These are phyloP conservation scores for Beta lomatogona DNA, from an alignment of 179 eudicot species.

Conservation along the genomic window DNA sequence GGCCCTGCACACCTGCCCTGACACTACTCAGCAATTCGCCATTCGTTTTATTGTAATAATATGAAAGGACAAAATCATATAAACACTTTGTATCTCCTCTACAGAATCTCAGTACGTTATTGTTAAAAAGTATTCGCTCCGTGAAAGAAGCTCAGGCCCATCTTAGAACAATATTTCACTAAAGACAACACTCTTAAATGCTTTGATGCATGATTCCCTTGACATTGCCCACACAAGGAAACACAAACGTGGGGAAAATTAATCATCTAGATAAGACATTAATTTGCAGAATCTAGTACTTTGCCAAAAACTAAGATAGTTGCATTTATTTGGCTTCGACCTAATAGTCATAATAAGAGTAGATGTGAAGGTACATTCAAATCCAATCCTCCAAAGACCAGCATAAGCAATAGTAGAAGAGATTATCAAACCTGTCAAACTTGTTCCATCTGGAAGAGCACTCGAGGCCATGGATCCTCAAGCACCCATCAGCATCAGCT, in stretches of 20 bases:
- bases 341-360: not conserved
- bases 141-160: too few species aligned
- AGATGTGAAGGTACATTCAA: not conserved
- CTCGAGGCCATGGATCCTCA: constrained; percentile 55
- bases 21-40: too few species aligned
- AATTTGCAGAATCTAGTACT: not conserved
- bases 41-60: too few species aligned
- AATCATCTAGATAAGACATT: not conserved
- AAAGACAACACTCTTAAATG: not conserved
- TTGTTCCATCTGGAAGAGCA: constrained; percentile 35
- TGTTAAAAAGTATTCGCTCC: too few species aligned
- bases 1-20: too few species aligned
- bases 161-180: not conserved
- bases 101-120: not conserved
- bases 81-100: not conserved
- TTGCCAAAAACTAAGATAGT: too few species aligned
- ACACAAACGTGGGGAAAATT: too few species aligned
- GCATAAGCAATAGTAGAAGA: not conserved
- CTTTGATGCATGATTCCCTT: not conserved
- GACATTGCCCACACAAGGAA: not conserved
- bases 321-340: too few species aligned
- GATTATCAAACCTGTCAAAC: constrained; percentile 39
- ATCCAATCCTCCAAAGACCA: not conserved
- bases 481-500: constrained; percentile 88
- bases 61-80: not conserved